These are phyloP conservation scores for Senna siamea DNA, from an alignment of 306 rosid genomes.

Conservation along the genomic window DNA sequence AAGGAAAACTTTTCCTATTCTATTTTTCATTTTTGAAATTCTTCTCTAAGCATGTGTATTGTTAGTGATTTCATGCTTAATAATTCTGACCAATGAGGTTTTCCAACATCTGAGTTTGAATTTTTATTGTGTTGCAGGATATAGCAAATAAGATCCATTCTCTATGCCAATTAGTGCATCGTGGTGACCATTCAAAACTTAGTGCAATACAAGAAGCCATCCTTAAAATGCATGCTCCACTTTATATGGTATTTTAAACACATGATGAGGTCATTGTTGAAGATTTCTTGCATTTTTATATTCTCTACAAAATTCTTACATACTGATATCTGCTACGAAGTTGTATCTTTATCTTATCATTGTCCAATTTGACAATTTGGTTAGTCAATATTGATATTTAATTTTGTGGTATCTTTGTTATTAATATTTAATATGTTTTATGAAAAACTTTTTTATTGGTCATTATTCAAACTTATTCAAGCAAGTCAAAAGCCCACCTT, in stretches of 20 bases:
- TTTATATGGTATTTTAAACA: slow-evolving; percentile 35
- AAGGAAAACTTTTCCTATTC: background rate
- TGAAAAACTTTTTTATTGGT: background rate
- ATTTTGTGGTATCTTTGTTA: background rate
- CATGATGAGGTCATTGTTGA: background rate
- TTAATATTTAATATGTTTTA: background rate
- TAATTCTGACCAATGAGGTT: background rate
- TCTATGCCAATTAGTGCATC: slow-evolving; percentile 13
- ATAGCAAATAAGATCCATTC: slow-evolving; percentile 39
- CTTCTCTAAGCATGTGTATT: background rate
- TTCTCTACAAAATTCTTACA: background rate
- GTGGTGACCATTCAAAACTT: slow-evolving; percentile 42
- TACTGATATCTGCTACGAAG: background rate
- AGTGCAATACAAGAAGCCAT: slow-evolving; percentile 39
- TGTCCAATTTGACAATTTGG: background rate
- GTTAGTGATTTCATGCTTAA: background rate
- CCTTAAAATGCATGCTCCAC: slow-evolving; percentile 42
- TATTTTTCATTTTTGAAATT: background rate
- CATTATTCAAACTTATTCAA: background rate
- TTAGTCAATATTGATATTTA: background rate
- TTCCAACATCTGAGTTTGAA: background rate
- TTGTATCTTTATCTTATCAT: background rate
- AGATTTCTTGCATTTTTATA: background rate
- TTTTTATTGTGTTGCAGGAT: slow-evolving; percentile 34
- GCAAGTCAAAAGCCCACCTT: background rate